phyloP scores from a whole-genome alignment of 805 yeast species.

The Pichia deserticola region DNA sequence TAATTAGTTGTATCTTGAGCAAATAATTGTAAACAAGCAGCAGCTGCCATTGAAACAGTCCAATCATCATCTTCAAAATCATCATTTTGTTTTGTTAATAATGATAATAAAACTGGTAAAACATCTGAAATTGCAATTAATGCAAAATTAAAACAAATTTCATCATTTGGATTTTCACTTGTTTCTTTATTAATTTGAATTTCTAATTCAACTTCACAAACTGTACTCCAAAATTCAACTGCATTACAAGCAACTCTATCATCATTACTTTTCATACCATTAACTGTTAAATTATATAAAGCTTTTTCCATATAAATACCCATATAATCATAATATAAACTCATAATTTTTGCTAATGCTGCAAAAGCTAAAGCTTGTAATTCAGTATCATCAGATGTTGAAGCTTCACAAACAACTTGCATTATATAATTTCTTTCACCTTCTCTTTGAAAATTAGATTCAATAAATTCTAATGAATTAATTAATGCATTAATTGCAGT shows the following conservation, averaged over 20 bases:
- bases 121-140: constrained; percentile 76
- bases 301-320: constrained; percentile 96
- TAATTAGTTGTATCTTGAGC: constrained; percentile 85
- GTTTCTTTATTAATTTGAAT: constrained; percentile 63
- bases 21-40: constrained; percentile 89
- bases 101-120: constrained; percentile 72
- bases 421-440: constrained; percentile 94
- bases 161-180: constrained; percentile 29
- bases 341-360: constrained; percentile 87
- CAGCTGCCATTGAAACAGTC: constrained; percentile 98
- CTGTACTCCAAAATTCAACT: constrained; percentile 98
- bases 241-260: constrained; percentile 96
- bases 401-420: constrained; percentile 99
- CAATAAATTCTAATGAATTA: constrained; percentile 83
- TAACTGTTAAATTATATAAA: constrained; percentile 76
- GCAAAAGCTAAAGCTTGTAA: constrained; percentile 94
- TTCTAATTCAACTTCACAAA: constrained; percentile 95
- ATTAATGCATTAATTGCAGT: constrained; percentile 91
- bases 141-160: constrained; percentile 71
- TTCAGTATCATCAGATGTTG: constrained; percentile 78
- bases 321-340: constrained; percentile 83
- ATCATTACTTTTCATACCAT: constrained; percentile 80
- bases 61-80: constrained; percentile 94
- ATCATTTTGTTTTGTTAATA: constrained; percentile 83
- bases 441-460: constrained; percentile 80